Conservation (phyloP, 129 eudicot genomes). For the Flaveria brownii region DNA sequence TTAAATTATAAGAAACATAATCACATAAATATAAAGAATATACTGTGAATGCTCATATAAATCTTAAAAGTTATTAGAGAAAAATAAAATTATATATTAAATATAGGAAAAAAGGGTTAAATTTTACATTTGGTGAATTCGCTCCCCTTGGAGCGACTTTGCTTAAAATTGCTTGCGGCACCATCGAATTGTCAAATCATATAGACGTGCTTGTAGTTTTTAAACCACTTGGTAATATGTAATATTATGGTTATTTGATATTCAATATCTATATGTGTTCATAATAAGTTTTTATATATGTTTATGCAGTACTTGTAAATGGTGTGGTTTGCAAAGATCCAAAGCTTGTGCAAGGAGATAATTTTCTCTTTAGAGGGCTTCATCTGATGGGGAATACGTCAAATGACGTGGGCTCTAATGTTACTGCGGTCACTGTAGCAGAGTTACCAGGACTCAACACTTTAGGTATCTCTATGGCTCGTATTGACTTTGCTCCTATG, state of each 20-base stretch:
- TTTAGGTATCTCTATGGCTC: conserved; percentile 44
- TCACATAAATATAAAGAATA: too few species aligned
- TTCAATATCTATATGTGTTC: neutral
- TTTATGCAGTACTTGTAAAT: conserved; percentile 23
- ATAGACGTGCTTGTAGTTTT: too few species aligned
- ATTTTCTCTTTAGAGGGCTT: conserved; percentile 42
- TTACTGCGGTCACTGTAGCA: conserved; percentile 23
- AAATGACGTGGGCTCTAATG: conserved; percentile 34
- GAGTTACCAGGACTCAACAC: conserved; percentile 46
- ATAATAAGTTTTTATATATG: neutral
- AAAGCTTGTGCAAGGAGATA: conserved; percentile 19
- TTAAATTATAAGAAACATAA: too few species aligned
- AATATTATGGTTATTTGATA: neutral
- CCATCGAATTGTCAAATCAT: too few species aligned
- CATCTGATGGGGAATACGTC: conserved; percentile 31
- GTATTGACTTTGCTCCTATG: conserved; percentile 40
- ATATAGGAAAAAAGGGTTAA: too few species aligned
- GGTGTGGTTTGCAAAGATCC: conserved; percentile 37
- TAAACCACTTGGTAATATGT: too few species aligned
- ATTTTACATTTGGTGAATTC: too few species aligned
- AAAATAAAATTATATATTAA: too few species aligned
- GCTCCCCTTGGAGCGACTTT: too few species aligned
- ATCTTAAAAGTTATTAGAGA: too few species aligned
- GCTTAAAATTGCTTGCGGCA: too few species aligned
- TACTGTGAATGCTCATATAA: too few species aligned